These are phyloP conservation scores for Lycium ferocissimum DNA, from an alignment of 257 asterid species.

Conservation along the genomic window DNA sequence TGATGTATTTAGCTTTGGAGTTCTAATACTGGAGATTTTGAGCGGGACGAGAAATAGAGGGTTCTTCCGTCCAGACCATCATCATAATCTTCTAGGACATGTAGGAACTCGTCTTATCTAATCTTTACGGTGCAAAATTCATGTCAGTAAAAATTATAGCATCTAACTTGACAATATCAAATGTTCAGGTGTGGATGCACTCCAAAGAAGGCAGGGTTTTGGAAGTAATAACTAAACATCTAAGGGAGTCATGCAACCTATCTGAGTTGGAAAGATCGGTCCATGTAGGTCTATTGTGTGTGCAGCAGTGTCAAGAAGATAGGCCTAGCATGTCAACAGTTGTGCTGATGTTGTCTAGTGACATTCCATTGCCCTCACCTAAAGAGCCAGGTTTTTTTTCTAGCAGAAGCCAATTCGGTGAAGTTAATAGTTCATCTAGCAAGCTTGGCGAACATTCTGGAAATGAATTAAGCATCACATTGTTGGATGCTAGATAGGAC, in stretches of 20 bases:
- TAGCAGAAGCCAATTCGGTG: conserved; percentile 3
- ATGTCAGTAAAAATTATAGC: no score
- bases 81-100: no score
- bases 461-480: conserved; percentile 4
- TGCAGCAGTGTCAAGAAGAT: conserved; percentile 19
- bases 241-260: background rate
- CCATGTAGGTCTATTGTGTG: conserved; percentile 22
- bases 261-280: background rate
- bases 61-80: no score
- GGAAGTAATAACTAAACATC: conserved; percentile 5
- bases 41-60: no score
- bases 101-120: no score
- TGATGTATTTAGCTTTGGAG: no score
- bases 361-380: background rate
- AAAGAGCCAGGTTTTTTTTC: background rate
- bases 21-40: no score
- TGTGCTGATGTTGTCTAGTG: conserved; percentile 16
- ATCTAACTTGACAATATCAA: background rate
- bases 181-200: background rate
- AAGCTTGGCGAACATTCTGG: conserved; percentile 15
- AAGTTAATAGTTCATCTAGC: conserved; percentile 2
- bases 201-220: background rate
- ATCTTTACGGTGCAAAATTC: no score
- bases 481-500: background rate
- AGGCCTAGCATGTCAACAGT: conserved; percentile 22